phyloP scores from a whole-genome alignment of 805 yeast species.

The Yamadazyma scolyti region DNA sequence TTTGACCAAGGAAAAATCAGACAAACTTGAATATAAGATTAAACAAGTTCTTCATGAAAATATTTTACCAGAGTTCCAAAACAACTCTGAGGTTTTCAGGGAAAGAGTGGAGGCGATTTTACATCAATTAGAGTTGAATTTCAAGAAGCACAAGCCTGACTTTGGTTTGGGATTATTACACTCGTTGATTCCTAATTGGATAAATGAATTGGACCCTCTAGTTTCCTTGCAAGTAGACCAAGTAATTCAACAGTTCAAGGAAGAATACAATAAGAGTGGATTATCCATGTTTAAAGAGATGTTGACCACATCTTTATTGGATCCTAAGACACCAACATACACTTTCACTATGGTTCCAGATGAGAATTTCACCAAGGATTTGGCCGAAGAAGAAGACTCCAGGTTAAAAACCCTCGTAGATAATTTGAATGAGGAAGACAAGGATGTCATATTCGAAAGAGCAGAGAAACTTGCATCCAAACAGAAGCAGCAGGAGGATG shows the following conservation, averaged over 20 bases:
- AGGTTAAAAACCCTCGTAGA: conserved; percentile 46
- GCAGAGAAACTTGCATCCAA: conserved; percentile 57
- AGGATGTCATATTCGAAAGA: conserved; percentile 51
- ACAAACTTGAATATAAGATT: conserved; percentile 49
- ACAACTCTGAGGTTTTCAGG: conserved; percentile 20
- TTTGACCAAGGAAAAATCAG: conserved; percentile 42
- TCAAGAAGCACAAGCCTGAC: conserved; percentile 84
- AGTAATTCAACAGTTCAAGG: conserved; percentile 55
- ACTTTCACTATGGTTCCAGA: conserved; percentile 76
- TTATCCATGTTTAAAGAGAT: conserved; percentile 53
- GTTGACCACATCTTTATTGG: conserved; percentile 49
- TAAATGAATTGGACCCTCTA: conserved; percentile 76
- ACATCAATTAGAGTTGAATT: conserved; percentile 79
- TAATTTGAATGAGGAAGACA: conserved; percentile 52
- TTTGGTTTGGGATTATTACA: conserved; percentile 80
- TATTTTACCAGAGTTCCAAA: conserved; percentile 28
- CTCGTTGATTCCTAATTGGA: conserved; percentile 80
- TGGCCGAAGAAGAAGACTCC: conserved; percentile 53
- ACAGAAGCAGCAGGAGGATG: conserved; percentile 69
- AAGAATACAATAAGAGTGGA: conserved; percentile 52
- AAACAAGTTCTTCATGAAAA: conserved; percentile 41
- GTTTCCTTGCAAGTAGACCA: conserved; percentile 62
- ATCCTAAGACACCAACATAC: conserved; percentile 49
- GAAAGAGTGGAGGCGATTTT: conserved; percentile 75
- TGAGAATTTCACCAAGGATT: conserved; percentile 46